A percentile compares a stretch with the other conserved stretches of the same genome.
Evolutionary conservation across 148 eudicot species (phyloP).

Genomic region (Cornus suecica): DNA sequence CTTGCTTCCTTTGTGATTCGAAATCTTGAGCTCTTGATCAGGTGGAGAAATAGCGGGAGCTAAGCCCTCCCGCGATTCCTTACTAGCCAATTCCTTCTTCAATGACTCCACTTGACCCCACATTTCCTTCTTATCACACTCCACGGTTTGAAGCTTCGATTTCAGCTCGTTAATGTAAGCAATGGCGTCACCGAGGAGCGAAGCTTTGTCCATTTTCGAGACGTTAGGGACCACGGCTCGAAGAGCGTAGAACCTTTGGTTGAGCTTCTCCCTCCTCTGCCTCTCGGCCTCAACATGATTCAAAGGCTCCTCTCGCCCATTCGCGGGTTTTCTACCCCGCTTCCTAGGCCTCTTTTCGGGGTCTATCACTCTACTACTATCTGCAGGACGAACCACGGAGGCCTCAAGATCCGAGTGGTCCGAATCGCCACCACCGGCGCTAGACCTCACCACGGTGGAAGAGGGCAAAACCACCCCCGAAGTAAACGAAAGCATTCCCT

Average conservation of each 20-base stretch:
- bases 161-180: slow-evolving; percentile 56
- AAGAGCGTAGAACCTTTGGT: slow-evolving; percentile 37
- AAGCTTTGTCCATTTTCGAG: slow-evolving; percentile 54
- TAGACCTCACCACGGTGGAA: slow-evolving; percentile 33
- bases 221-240: slow-evolving; percentile 42
- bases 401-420: slow-evolving; percentile 85
- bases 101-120: slow-evolving; percentile 25
- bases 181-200: slow-evolving; percentile 36
- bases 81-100: slow-evolving; percentile 32
- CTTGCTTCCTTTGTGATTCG: neutral
- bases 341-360: slow-evolving; percentile 22
- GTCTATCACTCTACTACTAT: slow-evolving; percentile 51
- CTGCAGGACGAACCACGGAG: slow-evolving; percentile 60
- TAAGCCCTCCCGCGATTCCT: slow-evolving; percentile 15
- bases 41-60: neutral
- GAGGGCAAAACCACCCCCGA: slow-evolving; percentile 63
- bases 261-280: slow-evolving; percentile 37
- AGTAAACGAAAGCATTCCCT: slow-evolving; percentile 78
- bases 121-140: slow-evolving; percentile 37
- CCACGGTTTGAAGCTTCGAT: slow-evolving; percentile 26
- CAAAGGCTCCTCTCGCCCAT: slow-evolving; percentile 47
- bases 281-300: slow-evolving; percentile 39
- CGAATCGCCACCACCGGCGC: slow-evolving; percentile 43
- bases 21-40: slow-evolving; percentile 4
- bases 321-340: slow-evolving; percentile 62